Percentiles rank a stretch among this genome's conserved stretches.
These are phyloP conservation scores for Fusarium agapanthi DNA, from an alignment of 2,329 filamentous ascomycete genomes.

Conservation along the genomic window DNA sequence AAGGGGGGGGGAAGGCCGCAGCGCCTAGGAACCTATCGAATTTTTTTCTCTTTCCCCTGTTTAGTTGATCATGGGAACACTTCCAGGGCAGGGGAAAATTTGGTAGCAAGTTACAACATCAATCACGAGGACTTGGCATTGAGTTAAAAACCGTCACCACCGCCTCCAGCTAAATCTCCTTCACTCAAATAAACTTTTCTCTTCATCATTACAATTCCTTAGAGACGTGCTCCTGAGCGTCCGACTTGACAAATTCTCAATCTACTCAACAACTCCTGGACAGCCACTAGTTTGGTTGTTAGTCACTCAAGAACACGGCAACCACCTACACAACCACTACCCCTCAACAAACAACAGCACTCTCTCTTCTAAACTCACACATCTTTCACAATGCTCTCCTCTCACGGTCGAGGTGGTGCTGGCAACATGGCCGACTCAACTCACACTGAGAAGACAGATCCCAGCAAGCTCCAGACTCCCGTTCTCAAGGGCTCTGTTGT, in stretches of 20 bases:
- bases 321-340: background rate
- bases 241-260: background rate
- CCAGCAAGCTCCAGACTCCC: constrained; percentile 79
- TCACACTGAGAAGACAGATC: constrained; percentile 60
- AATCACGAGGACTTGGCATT: constrained; percentile 36
- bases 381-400: constrained; percentile 57
- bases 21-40: constrained; percentile 8
- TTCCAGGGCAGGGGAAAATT: constrained; percentile 17
- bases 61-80: constrained; percentile 36
- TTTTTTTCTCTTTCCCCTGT: constrained; percentile 23
- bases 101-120: constrained; percentile 30
- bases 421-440: constrained; percentile 73
- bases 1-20: constrained; percentile 1
- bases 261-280: background rate
- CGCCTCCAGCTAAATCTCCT: background rate
- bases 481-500: constrained; percentile 84
- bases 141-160: constrained; percentile 29
- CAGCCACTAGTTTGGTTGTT: background rate
- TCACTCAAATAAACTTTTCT: background rate
- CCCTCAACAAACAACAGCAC: background rate
- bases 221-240: background rate
- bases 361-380: background rate
- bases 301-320: background rate
- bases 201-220: background rate
- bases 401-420: constrained; percentile 81